Percentiles rank a stretch among this genome's conserved stretches.
Conservation (phyloP, 192 early-diverging fungal species). For the Coemansia sp. region DNA sequence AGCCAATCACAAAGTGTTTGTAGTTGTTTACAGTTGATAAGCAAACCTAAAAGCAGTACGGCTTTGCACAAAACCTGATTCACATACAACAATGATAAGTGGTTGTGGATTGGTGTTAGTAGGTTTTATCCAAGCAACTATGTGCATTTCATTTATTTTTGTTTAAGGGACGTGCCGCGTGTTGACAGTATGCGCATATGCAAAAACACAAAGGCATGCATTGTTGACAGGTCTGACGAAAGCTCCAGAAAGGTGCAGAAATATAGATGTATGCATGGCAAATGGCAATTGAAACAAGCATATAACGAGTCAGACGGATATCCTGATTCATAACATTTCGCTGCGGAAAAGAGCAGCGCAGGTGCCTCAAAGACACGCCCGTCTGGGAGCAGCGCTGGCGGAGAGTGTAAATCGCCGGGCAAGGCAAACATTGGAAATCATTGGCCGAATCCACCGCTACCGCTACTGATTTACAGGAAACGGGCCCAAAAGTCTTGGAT, state of each 20-base stretch:
- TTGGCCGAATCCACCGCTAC: neutral
- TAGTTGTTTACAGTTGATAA: neutral
- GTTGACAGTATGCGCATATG: slow-evolving; percentile 5
- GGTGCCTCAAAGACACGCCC: neutral
- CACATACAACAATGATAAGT: neutral
- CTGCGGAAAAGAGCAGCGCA: neutral
- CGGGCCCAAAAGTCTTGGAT: neutral
- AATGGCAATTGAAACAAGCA: slow-evolving; percentile 4
- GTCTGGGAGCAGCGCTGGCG: neutral
- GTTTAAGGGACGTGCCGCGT: neutral
- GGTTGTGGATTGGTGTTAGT: neutral
- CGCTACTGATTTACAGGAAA: neutral
- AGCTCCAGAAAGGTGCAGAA: neutral
- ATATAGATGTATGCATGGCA: neutral
- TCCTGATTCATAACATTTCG: slow-evolving; percentile 10
- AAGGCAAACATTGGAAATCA: slow-evolving; percentile 8
- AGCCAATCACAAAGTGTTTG: neutral
- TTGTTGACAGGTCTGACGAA: neutral
- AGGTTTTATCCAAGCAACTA: neutral
- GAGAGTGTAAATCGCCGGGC: neutral
- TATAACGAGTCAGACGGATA: neutral
- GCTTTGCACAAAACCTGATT: neutral
- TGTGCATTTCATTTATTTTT: slow-evolving; percentile 7
- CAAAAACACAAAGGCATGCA: slow-evolving; percentile 5
- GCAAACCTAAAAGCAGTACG: neutral